Percentiles rank a stretch among this genome's conserved stretches.
Conservation (phyloP, 2,329 filamentous ascomycete genomes). For the Ophiocordyceps sinensis region DNA sequence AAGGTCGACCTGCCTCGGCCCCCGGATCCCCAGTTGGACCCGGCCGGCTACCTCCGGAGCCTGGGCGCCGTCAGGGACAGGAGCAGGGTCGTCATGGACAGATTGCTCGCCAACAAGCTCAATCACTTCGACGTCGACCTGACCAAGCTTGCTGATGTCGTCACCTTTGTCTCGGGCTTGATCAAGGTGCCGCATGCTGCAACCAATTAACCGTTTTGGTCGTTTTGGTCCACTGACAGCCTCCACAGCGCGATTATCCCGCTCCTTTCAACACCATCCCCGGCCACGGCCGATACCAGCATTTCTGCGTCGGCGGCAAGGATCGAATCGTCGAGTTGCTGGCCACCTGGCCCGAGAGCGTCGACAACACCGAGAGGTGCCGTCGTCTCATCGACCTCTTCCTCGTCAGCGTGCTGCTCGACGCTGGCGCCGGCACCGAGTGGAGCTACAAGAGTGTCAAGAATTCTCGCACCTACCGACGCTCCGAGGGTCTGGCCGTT, state of each 20-base stretch:
- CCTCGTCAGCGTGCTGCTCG: constrained; percentile 64
- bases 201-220: background rate
- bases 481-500: constrained; percentile 78
- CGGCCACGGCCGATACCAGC: constrained; percentile 73
- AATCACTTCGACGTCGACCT: constrained; percentile 83
- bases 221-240: background rate
- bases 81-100: constrained; percentile 57
- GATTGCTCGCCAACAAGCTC: constrained; percentile 62
- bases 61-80: constrained; percentile 77
- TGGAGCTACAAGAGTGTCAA: constrained; percentile 93
- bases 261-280: constrained; percentile 53
- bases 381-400: constrained; percentile 66
- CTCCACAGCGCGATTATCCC: constrained; percentile 35
- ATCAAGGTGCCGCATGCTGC: constrained; percentile 55
- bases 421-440: constrained; percentile 75
- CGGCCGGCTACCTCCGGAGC: constrained; percentile 80
- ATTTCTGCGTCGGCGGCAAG: constrained; percentile 67
- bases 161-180: constrained; percentile 77
- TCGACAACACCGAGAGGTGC: constrained; percentile 61
- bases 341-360: constrained; percentile 49
- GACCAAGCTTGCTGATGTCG: constrained; percentile 68
- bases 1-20: constrained; percentile 71
- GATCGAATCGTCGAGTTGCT: constrained; percentile 60
- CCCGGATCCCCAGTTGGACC: constrained; percentile 77
- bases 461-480: constrained; percentile 65